Percentiles rank a stretch among this genome's conserved stretches.
Conservation (phyloP, 305 asterid species). For the Petunia hybrid region DNA sequence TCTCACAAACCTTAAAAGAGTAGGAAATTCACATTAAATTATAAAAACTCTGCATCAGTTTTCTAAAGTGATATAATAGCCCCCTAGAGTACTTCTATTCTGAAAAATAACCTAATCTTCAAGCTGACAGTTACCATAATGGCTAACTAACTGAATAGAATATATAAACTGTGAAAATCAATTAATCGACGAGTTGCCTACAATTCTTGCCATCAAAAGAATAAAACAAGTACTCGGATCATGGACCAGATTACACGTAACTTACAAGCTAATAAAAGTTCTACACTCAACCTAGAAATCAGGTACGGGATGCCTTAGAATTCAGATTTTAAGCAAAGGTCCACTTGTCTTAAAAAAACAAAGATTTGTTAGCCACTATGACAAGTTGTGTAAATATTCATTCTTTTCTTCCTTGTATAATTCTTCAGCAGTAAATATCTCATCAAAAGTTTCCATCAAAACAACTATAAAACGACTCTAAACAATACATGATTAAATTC, state of each 20-base stretch:
- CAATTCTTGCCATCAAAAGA: background rate
- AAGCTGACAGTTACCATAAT: background rate
- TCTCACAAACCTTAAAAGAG: background rate
- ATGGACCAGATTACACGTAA: background rate
- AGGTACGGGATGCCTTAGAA: background rate
- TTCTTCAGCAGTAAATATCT: background rate
- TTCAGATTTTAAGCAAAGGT: conserved; percentile 11
- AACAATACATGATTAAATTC: background rate
- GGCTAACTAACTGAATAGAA: background rate
- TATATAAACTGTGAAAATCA: background rate
- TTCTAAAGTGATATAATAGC: background rate
- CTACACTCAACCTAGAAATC: background rate
- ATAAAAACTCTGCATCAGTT: background rate
- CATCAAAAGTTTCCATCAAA: background rate
- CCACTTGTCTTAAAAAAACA: background rate
- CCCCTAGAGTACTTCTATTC: background rate
- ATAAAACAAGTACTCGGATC: background rate
- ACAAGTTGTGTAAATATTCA: background rate
- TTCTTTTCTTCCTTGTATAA: background rate
- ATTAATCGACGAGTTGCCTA: background rate
- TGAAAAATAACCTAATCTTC: background rate
- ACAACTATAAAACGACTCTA: background rate
- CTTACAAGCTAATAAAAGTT: background rate
- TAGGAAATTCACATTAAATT: background rate
- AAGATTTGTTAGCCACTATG: no score